Evolutionary conservation across 148 eudicot genomes (phyloP).

Genomic region (Spergularia marina): DNA sequence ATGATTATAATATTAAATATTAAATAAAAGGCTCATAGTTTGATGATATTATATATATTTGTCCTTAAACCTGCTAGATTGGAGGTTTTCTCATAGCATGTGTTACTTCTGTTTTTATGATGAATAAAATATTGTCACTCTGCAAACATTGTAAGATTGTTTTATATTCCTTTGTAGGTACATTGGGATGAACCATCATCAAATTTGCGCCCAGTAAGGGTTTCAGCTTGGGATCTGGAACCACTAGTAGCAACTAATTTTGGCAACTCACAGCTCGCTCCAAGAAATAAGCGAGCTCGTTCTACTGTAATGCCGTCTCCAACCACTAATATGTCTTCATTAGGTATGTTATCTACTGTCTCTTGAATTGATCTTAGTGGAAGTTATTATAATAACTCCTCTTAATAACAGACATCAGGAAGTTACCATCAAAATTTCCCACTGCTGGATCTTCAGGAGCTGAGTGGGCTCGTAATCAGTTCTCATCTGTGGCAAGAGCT

Average conservation of each 20-base stretch:
- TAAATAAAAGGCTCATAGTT: background rate
- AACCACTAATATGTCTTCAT: conserved; percentile 49
- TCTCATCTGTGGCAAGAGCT: conserved; percentile 43
- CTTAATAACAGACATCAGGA: conserved; percentile 56
- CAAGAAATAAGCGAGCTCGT: conserved; percentile 71
- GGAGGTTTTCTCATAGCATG: background rate
- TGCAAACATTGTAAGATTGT: background rate
- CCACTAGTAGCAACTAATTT: conserved; percentile 61
- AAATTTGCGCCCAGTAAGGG: conserved; percentile 71
- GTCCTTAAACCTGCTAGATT: background rate
- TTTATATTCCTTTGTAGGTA: conserved; percentile 45
- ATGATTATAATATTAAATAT: background rate
- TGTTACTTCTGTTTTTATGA: background rate
- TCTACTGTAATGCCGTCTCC: conserved; percentile 50
- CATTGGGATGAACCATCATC: conserved; percentile 98
- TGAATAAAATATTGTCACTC: background rate
- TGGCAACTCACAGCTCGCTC: conserved; percentile 56
- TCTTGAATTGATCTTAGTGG: background rate
- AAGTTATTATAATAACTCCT: background rate
- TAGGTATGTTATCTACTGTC: conserved; percentile 41
- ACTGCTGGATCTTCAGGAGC: conserved; percentile 45
- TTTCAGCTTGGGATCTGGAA: conserved; percentile 94
- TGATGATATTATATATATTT: background rate
- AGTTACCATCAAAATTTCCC: conserved; percentile 49
- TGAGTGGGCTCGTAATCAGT: conserved; percentile 51